Evolutionary conservation across 2,329 filamentous ascomycete species (phyloP).

Genomic region (Claviceps paspali): DNA sequence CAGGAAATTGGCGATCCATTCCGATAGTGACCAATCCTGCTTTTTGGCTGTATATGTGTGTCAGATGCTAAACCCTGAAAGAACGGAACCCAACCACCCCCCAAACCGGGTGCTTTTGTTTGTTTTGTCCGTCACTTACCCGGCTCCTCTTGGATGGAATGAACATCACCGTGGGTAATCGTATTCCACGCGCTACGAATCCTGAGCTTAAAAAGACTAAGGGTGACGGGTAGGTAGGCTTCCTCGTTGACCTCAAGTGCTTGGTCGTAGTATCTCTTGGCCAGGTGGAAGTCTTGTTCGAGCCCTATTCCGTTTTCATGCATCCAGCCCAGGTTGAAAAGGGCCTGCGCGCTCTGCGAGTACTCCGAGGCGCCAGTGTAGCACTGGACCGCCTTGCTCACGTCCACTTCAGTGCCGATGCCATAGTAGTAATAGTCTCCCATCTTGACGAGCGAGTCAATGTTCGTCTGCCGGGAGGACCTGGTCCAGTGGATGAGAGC

Average conservation of each 20-base stretch:
- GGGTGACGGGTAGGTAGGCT: constrained; percentile 81
- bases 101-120: no score
- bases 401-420: constrained; percentile 53
- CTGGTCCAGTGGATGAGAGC: constrained; percentile 91
- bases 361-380: constrained; percentile 87
- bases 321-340: constrained; percentile 99
- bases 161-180: constrained; percentile 75
- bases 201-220: constrained; percentile 75
- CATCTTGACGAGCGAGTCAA: constrained; percentile 93
- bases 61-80: no score
- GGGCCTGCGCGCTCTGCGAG: constrained; percentile 80
- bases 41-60: constrained; percentile 30
- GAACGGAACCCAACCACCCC: no score
- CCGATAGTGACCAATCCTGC: constrained; percentile 61
- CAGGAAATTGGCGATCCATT: constrained; percentile 81
- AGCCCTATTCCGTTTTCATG: constrained; percentile 92
- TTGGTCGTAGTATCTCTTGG: constrained; percentile 90
- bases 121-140: no score
- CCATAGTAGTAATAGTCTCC: constrained; percentile 91
- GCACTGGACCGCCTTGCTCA: constrained; percentile 81
- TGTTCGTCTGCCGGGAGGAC: constrained; percentile 82
- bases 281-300: constrained; percentile 90
- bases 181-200: constrained; percentile 88
- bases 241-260: constrained; percentile 84
- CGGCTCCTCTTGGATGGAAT: constrained; percentile 81